Percentiles rank a stretch among this genome's conserved stretches.
phyloP scores from a whole-genome alignment of 768 basidiomycete species.

The Hemileccinum impolitum region DNA sequence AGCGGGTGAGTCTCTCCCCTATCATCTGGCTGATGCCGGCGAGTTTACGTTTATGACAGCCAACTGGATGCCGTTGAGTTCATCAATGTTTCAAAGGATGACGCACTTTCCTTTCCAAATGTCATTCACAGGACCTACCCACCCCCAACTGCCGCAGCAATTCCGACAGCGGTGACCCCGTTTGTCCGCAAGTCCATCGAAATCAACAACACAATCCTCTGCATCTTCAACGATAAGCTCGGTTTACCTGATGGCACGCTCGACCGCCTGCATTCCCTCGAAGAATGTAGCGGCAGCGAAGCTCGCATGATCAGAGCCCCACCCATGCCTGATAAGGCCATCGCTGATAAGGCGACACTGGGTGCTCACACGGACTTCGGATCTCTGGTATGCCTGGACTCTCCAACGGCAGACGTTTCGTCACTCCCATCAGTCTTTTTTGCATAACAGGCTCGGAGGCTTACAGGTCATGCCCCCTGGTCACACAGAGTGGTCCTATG shows the following conservation, averaged over 20 bases:
- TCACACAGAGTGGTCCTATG: conserved; percentile 61
- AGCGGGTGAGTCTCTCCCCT: conserved; percentile 36
- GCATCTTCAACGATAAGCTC: conserved; percentile 55
- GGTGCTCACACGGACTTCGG: conserved; percentile 74
- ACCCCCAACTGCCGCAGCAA: conserved; percentile 44
- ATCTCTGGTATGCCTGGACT: conserved; percentile 46
- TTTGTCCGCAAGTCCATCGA: conserved; percentile 58
- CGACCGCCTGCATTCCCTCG: conserved; percentile 37
- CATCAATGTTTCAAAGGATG: conserved; percentile 67
- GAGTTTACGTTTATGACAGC: not conserved
- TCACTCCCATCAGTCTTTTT: conserved; percentile 46
- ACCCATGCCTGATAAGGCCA: conserved; percentile 27
- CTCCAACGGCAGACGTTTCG: not conserved
- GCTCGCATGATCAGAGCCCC: conserved; percentile 52
- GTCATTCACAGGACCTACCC: conserved; percentile 58
- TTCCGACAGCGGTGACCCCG: conserved; percentile 47
- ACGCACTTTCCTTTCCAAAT: conserved; percentile 57
- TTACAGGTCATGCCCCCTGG: conserved; percentile 66
- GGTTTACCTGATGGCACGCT: conserved; percentile 51
- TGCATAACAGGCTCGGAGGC: conserved; percentile 69
- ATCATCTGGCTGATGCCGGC: not conserved
- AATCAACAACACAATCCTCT: conserved; percentile 50
- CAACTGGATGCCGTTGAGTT: conserved; percentile 55
- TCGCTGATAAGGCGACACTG: conserved; percentile 40
- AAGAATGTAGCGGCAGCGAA: conserved; percentile 56